Evolutionary conservation across 2,329 filamentous ascomycete species (phyloP).

Genomic region (Rasamsonia emersonii): DNA sequence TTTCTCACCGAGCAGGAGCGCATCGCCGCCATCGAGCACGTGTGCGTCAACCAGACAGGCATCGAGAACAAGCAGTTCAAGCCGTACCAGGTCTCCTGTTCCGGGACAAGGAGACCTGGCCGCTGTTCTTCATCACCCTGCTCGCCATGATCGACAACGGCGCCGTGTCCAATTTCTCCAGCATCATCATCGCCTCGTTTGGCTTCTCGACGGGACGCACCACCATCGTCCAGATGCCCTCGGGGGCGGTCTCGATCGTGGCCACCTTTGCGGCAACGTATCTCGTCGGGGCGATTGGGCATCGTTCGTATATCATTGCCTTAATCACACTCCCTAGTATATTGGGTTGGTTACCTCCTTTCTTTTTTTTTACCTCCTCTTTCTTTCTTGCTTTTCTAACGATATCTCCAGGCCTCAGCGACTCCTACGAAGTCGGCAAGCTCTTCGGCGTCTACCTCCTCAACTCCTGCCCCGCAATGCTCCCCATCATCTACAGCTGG

Average conservation of each 20-base stretch:
- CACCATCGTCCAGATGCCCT: slow-evolving; percentile 2
- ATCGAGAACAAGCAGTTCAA: slow-evolving; percentile 47
- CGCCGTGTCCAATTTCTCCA: slow-evolving; percentile 10
- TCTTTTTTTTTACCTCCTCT: no score
- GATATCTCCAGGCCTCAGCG: background rate
- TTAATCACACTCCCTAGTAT: slow-evolving; percentile 1
- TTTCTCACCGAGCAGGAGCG: slow-evolving; percentile 57
- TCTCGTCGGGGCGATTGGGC: slow-evolving; percentile 1
- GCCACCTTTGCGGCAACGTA: slow-evolving; percentile 1
- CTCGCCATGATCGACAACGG: slow-evolving; percentile 10
- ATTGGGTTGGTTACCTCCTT: background rate
- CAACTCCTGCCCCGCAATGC: slow-evolving; percentile 2
- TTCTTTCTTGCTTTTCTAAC: background rate
- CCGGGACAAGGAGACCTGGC: slow-evolving; percentile 18
- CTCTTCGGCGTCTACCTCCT: slow-evolving; percentile 3
- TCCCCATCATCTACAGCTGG: slow-evolving; percentile 3
- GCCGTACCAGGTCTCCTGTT: slow-evolving; percentile 42
- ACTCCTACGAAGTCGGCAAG: slow-evolving; percentile 1
- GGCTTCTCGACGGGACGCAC: slow-evolving; percentile 1
- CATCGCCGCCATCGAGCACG: slow-evolving; percentile 48
- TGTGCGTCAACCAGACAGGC: slow-evolving; percentile 49
- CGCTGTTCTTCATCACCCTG: slow-evolving; percentile 8
- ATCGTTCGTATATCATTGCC: slow-evolving; percentile 1
- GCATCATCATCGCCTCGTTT: slow-evolving; percentile 2
- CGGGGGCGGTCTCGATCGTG: slow-evolving; percentile 1